Evolutionary conservation across 805 yeast genomes (phyloP).

Genomic region (fission yeast (Schizosaccharomyces pombe)): ASM294v3 CU329670.1:1846501-1847000

Average conservation of each 20-base stretch:
- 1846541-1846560: slow-evolving; percentile 19
- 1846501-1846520: slow-evolving; percentile 32
- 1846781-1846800: neutral
- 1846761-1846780: slow-evolving; percentile 29
- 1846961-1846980: slow-evolving; percentile 40
- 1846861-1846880: neutral
- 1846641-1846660: slow-evolving; percentile 23
- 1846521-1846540: slow-evolving; percentile 22
- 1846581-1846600: slow-evolving; percentile 18
- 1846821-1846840: neutral
- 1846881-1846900: neutral
- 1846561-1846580: slow-evolving; percentile 16
- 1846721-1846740: slow-evolving; percentile 20
- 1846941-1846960: slow-evolving; percentile 21
- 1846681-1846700: slow-evolving; percentile 22
- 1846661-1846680: slow-evolving; percentile 25
- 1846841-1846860: neutral
- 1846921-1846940: slow-evolving; percentile 7
- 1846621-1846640: slow-evolving; percentile 22
- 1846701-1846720: slow-evolving; percentile 24
- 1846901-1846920: neutral
- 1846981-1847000: slow-evolving; percentile 35
- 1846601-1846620: slow-evolving; percentile 21
- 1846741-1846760: slow-evolving; percentile 23
- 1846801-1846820: neutral